phyloP scores from a whole-genome alignment of 495 filamentous ascomycete species.

The Tuber umbilicatum region DNA sequence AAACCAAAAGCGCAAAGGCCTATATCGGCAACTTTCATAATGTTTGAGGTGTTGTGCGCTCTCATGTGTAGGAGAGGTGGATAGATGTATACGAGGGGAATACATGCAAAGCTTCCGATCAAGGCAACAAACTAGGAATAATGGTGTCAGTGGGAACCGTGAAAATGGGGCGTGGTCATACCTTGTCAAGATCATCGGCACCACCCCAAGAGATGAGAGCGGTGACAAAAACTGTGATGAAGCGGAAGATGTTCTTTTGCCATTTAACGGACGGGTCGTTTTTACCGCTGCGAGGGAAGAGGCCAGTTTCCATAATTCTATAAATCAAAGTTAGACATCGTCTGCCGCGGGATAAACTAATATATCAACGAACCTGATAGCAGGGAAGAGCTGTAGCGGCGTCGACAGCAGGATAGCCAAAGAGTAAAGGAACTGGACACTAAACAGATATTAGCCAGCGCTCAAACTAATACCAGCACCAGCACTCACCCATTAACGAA shows the following conservation, averaged over 20 bases:
- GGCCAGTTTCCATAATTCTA: slow-evolving; percentile 55
- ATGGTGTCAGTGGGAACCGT: background rate
- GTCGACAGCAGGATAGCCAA: slow-evolving; percentile 89
- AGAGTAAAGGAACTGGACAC: slow-evolving; percentile 88
- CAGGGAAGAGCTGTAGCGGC: slow-evolving; percentile 91
- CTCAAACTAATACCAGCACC: background rate
- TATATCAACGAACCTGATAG: slow-evolving; percentile 52
- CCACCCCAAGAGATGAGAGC: slow-evolving; percentile 84
- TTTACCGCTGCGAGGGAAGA: slow-evolving; percentile 81
- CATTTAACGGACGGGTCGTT: slow-evolving; percentile 95
- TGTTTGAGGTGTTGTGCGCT: slow-evolving; percentile 60
- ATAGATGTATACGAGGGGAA: slow-evolving; percentile 95
- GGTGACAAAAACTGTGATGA: slow-evolving; percentile 79
- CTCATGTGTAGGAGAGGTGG: slow-evolving; percentile 84
- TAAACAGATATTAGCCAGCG: slow-evolving; percentile 1
- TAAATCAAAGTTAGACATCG: slow-evolving; percentile 38
- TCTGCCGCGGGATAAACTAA: slow-evolving; percentile 56
- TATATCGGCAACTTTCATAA: slow-evolving; percentile 64
- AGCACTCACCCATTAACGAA: slow-evolving; percentile 66
- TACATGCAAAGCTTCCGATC: slow-evolving; percentile 94
- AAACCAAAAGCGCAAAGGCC: slow-evolving; percentile 71
- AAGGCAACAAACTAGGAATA: slow-evolving; percentile 65
- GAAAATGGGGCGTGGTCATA: background rate
- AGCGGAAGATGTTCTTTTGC: slow-evolving; percentile 96
- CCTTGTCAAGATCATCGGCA: slow-evolving; percentile 84